Base-by-base conservation (phyloP, 139 green algal species). In the Tetradesmus lagerheimii region DNA sequence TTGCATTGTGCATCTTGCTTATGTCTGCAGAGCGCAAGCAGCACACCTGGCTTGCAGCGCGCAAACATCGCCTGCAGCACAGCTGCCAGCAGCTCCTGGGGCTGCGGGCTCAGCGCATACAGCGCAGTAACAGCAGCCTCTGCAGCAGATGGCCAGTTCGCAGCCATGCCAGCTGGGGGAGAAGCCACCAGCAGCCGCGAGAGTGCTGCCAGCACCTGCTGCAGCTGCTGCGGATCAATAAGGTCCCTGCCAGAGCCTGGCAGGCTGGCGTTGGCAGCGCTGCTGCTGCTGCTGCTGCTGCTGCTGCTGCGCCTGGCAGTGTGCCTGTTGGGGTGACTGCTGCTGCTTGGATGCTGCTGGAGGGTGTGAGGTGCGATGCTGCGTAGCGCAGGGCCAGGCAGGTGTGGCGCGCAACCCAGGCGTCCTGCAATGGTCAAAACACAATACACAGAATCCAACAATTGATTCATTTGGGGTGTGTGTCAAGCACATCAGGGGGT, bases 101-200 rank as follows among this genome's bases (percentile, higher is more conserved):
- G 97, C 0, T 92, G 38, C 1, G 95, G 96, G 90, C 98, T 95
- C 89, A 99, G 92, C 4, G 88, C 78, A 90, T 99, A 99, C 9
- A 99, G 25, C 0, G 97, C 96, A 14, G 41, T 88, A 0, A 99
- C 74, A 5, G 94, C 93, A 9, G 96, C 95, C 92, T 98, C 96
- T 0, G 96, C 95, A 0, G 92, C 95, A 0, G 93, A 92, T 71
- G 94, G 97, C 97, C 97, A 91, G 88, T 88, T 88, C 43, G 45
- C 92, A 34, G 89, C 64, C 47, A 84, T 43, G 31, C 23, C 74
- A 66, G 83, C 16, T 37, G 39, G 50, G 3, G 77, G 31, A 0
- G 90, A 4, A 20, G n/a, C 41, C 57, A 79, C 71, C 80, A 90
- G 20, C 41, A 90, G 2, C 84, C 84, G 71, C 53, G 47, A 43